Base-by-base conservation (phyloP, 495 filamentous ascomycete genomes). In the Parachaetomium inaequale region DNA sequence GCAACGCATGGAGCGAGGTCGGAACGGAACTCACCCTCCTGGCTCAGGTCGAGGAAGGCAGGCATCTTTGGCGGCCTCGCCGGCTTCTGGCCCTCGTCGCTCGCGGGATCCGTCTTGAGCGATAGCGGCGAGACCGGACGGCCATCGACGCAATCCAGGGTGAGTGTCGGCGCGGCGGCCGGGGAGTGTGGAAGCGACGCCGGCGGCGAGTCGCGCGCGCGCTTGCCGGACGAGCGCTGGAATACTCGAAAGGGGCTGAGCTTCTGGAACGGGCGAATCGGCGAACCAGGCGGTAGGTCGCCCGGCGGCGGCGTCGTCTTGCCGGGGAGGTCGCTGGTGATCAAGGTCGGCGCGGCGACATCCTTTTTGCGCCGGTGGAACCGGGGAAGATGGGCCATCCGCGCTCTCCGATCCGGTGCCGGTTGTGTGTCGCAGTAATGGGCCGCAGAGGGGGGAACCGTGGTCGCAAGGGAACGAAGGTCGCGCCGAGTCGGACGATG, bases 141-240 rank as follows among this genome's bases (percentile, higher is more conserved):
- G 7, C 71, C 72, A 32, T 62, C 59, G 42, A 62, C 53, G 45
- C 57, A 43, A 12, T 74, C 68, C 6, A 55, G 61, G 31, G 60
- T 55, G 12, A 68, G 49, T 26, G 57, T 56, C 2, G 71, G 62
- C 25, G 68, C 68, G 7, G 66, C 67, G 50, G 63, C 56, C 14
- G 77, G 68, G 4, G 70, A 68, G 38, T 69, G 63, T 17, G 67
- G 65, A 14, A 72, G 63, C 21, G 71, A 72, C 11, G 66, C 64
- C 0, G 75, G 67, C n/a, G 72, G 63, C 1, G 78, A 77, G 29
- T 76, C 76, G 40, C 77, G 75, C 11, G 75, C 72, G 21, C 78
- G 70, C 68, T 80, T 80, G 40, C 70, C 67, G 6, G 70, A 72
- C 3, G 71, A 68, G 32, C 73, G 68, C 15, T 69, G 67, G 28